A percentile compares a stretch with the other conserved stretches of the same genome.
phyloP scores from a whole-genome alignment of 2,329 filamentous ascomycete species.

The Macrophomina phaseolina region DNA sequence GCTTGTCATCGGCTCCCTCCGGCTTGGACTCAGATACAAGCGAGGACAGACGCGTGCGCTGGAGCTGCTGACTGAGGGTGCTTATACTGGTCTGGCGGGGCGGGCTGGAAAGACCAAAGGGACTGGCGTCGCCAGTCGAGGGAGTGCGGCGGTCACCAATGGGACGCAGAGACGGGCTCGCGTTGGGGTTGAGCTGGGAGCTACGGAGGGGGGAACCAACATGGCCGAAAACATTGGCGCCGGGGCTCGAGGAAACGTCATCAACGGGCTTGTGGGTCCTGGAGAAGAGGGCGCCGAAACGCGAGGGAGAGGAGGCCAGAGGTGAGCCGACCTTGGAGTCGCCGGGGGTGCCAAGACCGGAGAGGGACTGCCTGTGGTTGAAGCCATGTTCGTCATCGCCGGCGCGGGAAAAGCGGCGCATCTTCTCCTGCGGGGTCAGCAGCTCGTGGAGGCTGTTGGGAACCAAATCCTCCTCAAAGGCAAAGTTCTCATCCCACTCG shows the following conservation, averaged over 20 bases:
- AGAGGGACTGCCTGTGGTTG: conserved; percentile 54
- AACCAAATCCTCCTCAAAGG: conserved; percentile 88
- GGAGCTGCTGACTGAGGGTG: conserved; percentile 65
- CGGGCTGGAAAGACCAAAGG: conserved; percentile 59
- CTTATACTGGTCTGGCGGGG: conserved; percentile 64
- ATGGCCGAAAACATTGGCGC: conserved; percentile 60
- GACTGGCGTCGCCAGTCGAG: conserved; percentile 54
- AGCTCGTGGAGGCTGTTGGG: conserved; percentile 72
- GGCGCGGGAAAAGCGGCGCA: conserved; percentile 64
- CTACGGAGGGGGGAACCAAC: conserved; percentile 71
- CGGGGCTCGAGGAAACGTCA: conserved; percentile 42
- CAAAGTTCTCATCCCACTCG: conserved; percentile 69
- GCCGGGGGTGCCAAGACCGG: conserved; percentile 54
- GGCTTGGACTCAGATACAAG: conserved; percentile 33
- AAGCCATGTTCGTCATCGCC: conserved; percentile 56
- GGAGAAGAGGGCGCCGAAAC: conserved; percentile 66
- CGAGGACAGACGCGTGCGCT: conserved; percentile 49
- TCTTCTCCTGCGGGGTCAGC: conserved; percentile 65
- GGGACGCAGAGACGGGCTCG: conserved; percentile 58
- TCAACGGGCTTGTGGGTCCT: conserved; percentile 57
- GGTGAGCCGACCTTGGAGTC: conserved; percentile 58
- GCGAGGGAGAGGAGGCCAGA: conserved; percentile 64
- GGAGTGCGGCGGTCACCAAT: conserved; percentile 52
- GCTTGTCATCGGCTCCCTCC: conserved; percentile 33
- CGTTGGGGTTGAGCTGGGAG: conserved; percentile 58